These are phyloP conservation scores for Chaetomium cochliodes DNA, from an alignment of 495 filamentous ascomycete genomes.

Conservation along the genomic window DNA sequence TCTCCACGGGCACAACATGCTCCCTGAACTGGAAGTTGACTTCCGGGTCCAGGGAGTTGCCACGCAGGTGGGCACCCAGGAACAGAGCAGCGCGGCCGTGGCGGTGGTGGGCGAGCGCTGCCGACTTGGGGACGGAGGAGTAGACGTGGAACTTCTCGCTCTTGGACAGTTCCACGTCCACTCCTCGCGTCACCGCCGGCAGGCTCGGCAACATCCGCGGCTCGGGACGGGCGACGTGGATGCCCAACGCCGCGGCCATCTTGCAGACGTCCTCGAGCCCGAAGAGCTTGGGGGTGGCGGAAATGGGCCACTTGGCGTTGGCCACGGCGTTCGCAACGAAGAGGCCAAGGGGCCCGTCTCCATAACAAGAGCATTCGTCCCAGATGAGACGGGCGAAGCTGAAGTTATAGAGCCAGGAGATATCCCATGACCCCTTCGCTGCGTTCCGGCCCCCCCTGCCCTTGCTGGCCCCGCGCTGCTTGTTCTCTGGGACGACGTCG, in stretches of 20 bases:
- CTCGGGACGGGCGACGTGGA: slow-evolving; percentile 46
- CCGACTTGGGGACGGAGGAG: slow-evolving; percentile 30
- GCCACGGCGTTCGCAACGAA: slow-evolving; percentile 45
- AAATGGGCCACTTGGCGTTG: slow-evolving; percentile 63
- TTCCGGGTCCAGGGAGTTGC: slow-evolving; percentile 31
- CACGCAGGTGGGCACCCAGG: slow-evolving; percentile 33
- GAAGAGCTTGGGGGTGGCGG: slow-evolving; percentile 60
- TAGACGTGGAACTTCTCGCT: slow-evolving; percentile 36
- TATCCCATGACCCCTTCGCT: neutral
- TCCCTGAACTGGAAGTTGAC: slow-evolving; percentile 7
- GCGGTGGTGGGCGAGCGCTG: slow-evolving; percentile 33
- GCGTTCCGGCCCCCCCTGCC: neutral
- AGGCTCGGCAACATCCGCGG: slow-evolving; percentile 37
- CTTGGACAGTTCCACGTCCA: slow-evolving; percentile 27
- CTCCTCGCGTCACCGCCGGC: slow-evolving; percentile 36
- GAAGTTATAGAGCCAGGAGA: slow-evolving; percentile 54
- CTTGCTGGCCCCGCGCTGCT: neutral
- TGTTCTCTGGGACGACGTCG: neutral
- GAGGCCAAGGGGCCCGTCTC: slow-evolving; percentile 27
- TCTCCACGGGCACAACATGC: slow-evolving; percentile 13
- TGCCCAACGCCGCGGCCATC: slow-evolving; percentile 55
- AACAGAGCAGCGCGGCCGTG: slow-evolving; percentile 35
- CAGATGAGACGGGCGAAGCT: slow-evolving; percentile 62
- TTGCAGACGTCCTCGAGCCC: slow-evolving; percentile 60
- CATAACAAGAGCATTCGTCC: slow-evolving; percentile 66